Conservation (phyloP, 257 asterid genomes). For the Gardenia jasminoides region DNA sequence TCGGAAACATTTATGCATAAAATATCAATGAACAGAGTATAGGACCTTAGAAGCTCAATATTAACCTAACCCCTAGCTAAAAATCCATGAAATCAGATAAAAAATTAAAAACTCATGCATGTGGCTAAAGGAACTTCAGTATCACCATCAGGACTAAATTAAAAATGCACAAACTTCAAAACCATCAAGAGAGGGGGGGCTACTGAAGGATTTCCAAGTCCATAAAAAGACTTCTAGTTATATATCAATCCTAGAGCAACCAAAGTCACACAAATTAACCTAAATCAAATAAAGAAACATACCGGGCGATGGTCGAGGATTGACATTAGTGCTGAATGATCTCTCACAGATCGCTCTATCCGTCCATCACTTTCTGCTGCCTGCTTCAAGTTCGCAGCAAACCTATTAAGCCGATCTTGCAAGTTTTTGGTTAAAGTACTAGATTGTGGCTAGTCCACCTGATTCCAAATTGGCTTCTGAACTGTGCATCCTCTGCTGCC, state of each 20-base stretch:
- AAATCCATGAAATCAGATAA: neutral
- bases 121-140: neutral
- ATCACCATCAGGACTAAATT: neutral
- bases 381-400: conserved; percentile 91
- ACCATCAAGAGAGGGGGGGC: neutral
- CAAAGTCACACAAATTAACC: neutral
- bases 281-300: conserved; percentile 34
- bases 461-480: conserved; percentile 89
- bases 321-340: conserved; percentile 76
- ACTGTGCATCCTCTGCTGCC: conserved; percentile 82
- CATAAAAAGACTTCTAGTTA: neutral
- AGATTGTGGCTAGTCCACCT: conserved; percentile 98
- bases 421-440: conserved; percentile 86
- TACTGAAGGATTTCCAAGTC: neutral
- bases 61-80: neutral
- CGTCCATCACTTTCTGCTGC: conserved; percentile 95
- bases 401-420: conserved; percentile 82
- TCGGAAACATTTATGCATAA: no score
- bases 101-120: neutral
- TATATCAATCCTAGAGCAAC: neutral
- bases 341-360: conserved; percentile 94
- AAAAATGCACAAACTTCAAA: neutral
- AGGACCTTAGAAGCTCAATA: neutral
- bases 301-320: conserved; percentile 89
- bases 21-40: no score